These are phyloP conservation scores for Lanmaoa pseudosensibilis DNA, from an alignment of 768 basidiomycete genomes.

Conservation along the genomic window DNA sequence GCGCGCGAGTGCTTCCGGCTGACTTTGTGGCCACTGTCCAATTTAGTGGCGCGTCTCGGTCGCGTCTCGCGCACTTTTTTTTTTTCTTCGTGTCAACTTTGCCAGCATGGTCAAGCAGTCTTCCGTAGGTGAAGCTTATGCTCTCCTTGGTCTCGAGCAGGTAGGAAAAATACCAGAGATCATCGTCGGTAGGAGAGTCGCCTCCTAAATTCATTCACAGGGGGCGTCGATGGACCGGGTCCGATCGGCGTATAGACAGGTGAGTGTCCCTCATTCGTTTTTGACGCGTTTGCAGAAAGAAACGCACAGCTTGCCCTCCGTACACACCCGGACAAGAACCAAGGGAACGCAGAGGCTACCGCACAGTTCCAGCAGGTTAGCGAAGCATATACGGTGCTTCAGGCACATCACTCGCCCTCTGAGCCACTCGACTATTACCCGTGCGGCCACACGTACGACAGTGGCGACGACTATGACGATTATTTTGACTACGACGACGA, in stretches of 20 bases:
- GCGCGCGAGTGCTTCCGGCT: too few species aligned
- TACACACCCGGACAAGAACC: constrained; percentile 80
- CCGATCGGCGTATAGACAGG: constrained; percentile 70
- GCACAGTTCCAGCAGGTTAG: constrained; percentile 67
- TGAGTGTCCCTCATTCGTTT: constrained; percentile 23
- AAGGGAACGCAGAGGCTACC: constrained; percentile 62
- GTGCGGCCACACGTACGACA: constrained; percentile 29
- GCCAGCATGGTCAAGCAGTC: constrained; percentile 38
- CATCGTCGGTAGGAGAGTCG: not conserved
- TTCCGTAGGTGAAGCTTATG: constrained; percentile 39
- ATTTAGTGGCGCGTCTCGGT: constrained; percentile 29
- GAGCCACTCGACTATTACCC: constrained; percentile 21
- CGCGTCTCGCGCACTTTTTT: constrained; percentile 22
- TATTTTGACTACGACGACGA: constrained; percentile 31
- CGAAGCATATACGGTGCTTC: constrained; percentile 64
- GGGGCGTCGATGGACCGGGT: constrained; percentile 62
- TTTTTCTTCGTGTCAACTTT: constrained; percentile 12
- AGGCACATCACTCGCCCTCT: constrained; percentile 47
- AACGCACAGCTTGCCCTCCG: constrained; percentile 53
- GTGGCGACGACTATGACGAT: constrained; percentile 41
- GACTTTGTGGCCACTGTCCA: too few species aligned
- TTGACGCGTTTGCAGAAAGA: not conserved
- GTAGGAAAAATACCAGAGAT: constrained; percentile 32
- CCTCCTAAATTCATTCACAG: constrained; percentile 36
- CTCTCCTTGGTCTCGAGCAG: constrained; percentile 53